Percentiles rank a stretch among this genome's conserved stretches.
Conservation (phyloP, 2,329 filamentous ascomycete species). For the Aureobasidium sp. region DNA sequence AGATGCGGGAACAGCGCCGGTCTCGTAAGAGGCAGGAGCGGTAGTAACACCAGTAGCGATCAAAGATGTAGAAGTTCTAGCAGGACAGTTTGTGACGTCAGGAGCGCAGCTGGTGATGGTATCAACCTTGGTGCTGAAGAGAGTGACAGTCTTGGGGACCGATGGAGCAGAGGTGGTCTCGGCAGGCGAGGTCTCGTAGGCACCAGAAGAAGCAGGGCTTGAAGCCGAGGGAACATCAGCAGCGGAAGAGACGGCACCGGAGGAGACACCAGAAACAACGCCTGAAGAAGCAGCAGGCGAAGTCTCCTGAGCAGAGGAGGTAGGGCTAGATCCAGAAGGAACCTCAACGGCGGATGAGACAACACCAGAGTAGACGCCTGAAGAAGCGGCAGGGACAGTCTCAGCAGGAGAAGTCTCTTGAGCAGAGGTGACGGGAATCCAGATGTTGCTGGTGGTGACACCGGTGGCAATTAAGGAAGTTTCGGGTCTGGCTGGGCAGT, state of each 20-base stretch:
- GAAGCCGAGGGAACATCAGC: not conserved
- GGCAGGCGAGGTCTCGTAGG: conserved; percentile 16
- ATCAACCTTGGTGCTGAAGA: conserved; percentile 17
- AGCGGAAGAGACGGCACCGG: not conserved
- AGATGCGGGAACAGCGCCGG: not conserved
- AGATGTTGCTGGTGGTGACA: conserved; percentile 8
- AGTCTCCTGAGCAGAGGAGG: conserved; percentile 10
- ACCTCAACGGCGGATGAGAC: too few species aligned
- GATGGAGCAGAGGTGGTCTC: conserved; percentile 14
- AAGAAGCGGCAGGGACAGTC: conserved; percentile 15
- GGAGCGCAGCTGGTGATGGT: conserved; percentile 18
- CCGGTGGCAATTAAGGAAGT: not conserved
- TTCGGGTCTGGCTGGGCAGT: not conserved
- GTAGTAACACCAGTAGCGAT: conserved; percentile 17
- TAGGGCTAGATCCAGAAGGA: not conserved
- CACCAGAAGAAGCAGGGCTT: conserved; percentile 1
- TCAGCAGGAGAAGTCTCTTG: conserved; percentile 10
- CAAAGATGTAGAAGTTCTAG: conserved; percentile 17
- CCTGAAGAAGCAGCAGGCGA: conserved; percentile 16
- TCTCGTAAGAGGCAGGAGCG: conserved; percentile 15
- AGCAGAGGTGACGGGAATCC: conserved; percentile 13
- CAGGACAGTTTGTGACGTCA: conserved; percentile 27
- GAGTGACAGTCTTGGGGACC: conserved; percentile 22
- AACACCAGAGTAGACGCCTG: not conserved
- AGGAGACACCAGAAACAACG: not conserved